Evolutionary conservation across 495 filamentous ascomycete genomes (phyloP).

Genomic region (Terfezia boudieri): DNA sequence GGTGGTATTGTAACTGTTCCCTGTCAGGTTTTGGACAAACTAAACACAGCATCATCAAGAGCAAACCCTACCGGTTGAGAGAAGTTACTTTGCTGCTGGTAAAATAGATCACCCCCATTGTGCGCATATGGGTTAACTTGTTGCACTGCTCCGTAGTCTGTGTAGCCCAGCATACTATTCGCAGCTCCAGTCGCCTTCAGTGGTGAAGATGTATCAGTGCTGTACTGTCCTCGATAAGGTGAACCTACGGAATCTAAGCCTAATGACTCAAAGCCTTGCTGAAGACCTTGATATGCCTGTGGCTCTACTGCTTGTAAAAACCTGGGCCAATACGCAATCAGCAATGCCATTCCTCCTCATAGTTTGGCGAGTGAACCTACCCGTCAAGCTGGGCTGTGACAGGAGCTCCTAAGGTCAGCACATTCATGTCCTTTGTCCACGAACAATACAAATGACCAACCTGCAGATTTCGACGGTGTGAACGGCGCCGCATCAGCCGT

Average conservation of each 20-base stretch:
- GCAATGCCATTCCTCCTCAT: neutral
- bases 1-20: slow-evolving; percentile 52
- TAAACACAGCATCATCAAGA: slow-evolving; percentile 1
- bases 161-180: slow-evolving; percentile 12
- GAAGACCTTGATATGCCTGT: slow-evolving; percentile 9
- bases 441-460: slow-evolving; percentile 2
- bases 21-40: slow-evolving; percentile 16
- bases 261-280: slow-evolving; percentile 19
- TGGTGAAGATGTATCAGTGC: slow-evolving; percentile 12
- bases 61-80: slow-evolving; percentile 42
- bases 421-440: too few relatives aligned
- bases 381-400: too few relatives aligned
- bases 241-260: slow-evolving; percentile 20
- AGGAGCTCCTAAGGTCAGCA: too few relatives aligned
- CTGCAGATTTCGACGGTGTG: slow-evolving; percentile 32
- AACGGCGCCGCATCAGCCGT: slow-evolving; percentile 80
- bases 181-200: slow-evolving; percentile 15
- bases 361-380: too few relatives aligned
- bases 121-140: slow-evolving; percentile 36
- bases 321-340: slow-evolving; percentile 6
- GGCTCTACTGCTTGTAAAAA: slow-evolving; percentile 13
- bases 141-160: slow-evolving; percentile 20
- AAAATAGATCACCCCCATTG: slow-evolving; percentile 23
- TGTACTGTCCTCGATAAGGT: slow-evolving; percentile 18
- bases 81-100: slow-evolving; percentile 27